These are phyloP conservation scores for Ceratonia siliqua DNA, from an alignment of 306 rosid species.

Conservation along the genomic window DNA sequence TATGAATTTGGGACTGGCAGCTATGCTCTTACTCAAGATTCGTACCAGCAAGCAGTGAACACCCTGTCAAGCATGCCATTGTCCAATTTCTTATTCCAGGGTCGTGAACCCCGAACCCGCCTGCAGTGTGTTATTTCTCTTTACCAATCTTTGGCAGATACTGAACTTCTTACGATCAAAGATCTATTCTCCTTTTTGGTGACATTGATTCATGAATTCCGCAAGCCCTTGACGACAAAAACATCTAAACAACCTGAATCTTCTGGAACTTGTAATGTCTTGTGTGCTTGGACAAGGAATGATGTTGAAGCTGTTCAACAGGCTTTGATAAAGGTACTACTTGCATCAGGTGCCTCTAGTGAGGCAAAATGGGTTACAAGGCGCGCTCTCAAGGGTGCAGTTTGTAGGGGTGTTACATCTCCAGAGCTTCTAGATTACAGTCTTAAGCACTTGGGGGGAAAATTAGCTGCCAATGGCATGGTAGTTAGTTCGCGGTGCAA, in stretches of 20 bases:
- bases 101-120: conserved; percentile 45
- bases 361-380: conserved; percentile 52
- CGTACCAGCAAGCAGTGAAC: conserved; percentile 54
- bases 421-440: conserved; percentile 64
- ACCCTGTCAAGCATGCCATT: conserved; percentile 46
- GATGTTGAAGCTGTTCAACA: conserved; percentile 63
- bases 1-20: conserved; percentile 72
- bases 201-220: conserved; percentile 30
- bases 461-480: conserved; percentile 48
- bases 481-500: conserved; percentile 51
- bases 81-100: conserved; percentile 46
- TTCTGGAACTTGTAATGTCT: conserved; percentile 21
- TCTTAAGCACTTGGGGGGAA: conserved; percentile 61
- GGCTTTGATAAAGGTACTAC: conserved; percentile 56
- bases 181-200: conserved; percentile 62
- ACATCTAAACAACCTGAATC: conserved; percentile 21
- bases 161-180: conserved; percentile 49
- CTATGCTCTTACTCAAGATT: conserved; percentile 66
- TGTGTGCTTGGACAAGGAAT: conserved; percentile 54
- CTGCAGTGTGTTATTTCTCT: conserved; percentile 55
- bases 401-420: conserved; percentile 49
- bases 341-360: conserved; percentile 37
- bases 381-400: conserved; percentile 61
- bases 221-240: conserved; percentile 17
- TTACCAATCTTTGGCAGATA: conserved; percentile 55